Evolutionary conservation across 164 flowering plant species (phyloP).

Genomic region (Taxillus chinensis): DNA sequence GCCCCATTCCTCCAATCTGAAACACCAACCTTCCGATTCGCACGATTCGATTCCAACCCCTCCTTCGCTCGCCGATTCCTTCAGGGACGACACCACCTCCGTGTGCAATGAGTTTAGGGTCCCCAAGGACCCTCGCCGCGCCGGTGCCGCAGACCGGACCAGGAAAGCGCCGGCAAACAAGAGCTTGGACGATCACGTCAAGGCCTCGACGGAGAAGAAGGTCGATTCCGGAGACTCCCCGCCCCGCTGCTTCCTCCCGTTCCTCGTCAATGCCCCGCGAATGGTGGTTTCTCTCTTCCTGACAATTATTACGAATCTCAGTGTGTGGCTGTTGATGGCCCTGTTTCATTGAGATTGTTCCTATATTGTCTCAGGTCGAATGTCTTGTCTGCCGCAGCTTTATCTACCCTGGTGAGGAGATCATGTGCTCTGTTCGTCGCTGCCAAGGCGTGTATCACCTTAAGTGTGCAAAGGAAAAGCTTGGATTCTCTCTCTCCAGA

Average conservation of each 20-base stretch:
- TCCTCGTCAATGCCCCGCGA: conserved; percentile 22
- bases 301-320: not conserved
- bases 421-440: conserved; percentile 52
- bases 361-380: conserved; percentile 40
- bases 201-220: conserved; percentile 11
- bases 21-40: conserved; percentile 7
- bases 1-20: conserved; percentile 16
- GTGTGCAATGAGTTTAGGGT: too few relatives aligned
- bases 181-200: conserved; percentile 2
- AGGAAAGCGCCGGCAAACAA: conserved; percentile 11
- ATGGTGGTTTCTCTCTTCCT: conserved; percentile 18
- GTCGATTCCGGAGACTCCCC: conserved; percentile 19
- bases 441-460: conserved; percentile 55
- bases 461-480: conserved; percentile 40
- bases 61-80: not conserved
- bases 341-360: too few relatives aligned
- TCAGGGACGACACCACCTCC: conserved; percentile 3
- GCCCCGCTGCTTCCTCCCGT: conserved; percentile 21
- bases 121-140: conserved; percentile 3
- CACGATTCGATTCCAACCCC: conserved; percentile 7
- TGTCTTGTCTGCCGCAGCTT: conserved; percentile 47
- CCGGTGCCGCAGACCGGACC: conserved; percentile 5
- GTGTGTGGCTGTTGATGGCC: too few relatives aligned
- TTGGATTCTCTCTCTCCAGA: conserved; percentile 23
- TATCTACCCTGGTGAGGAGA: conserved; percentile 49